Evolutionary conservation across 176 grass and related monocot species (phyloP).

Genomic region (Stipa capillata): DNA sequence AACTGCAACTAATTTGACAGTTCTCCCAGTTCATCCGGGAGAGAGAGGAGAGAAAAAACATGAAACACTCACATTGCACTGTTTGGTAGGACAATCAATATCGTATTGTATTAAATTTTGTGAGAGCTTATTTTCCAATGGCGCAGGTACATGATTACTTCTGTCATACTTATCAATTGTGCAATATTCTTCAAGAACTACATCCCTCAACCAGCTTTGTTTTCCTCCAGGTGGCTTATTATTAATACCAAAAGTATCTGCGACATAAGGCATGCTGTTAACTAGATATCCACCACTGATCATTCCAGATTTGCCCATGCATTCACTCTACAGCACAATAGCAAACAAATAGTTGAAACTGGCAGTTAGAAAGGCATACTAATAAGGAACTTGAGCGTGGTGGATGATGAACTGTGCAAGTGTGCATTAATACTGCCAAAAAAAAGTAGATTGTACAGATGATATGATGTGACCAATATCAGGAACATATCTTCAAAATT

Average conservation of each 20-base stretch:
- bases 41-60: conserved; percentile 3
- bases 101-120: conserved; percentile 19
- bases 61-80: neutral
- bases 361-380: neutral
- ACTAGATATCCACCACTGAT: neutral
- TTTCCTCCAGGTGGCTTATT: conserved; percentile 1
- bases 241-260: neutral
- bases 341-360: neutral
- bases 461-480: neutral
- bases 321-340: conserved; percentile 20
- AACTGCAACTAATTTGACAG: neutral
- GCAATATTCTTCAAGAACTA: conserved; percentile 8
- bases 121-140: conserved; percentile 13
- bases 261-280: neutral
- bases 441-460: neutral
- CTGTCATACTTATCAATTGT: neutral
- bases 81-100: neutral
- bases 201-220: neutral
- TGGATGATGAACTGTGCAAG: too few relatives aligned
- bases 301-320: conserved; percentile 24
- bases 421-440: neutral
- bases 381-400: neutral
- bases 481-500: neutral
- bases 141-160: neutral
- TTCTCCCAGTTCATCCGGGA: neutral